These are phyloP conservation scores for Betula pendula DNA, from an alignment of 306 rosid species.

Conservation along the genomic window DNA sequence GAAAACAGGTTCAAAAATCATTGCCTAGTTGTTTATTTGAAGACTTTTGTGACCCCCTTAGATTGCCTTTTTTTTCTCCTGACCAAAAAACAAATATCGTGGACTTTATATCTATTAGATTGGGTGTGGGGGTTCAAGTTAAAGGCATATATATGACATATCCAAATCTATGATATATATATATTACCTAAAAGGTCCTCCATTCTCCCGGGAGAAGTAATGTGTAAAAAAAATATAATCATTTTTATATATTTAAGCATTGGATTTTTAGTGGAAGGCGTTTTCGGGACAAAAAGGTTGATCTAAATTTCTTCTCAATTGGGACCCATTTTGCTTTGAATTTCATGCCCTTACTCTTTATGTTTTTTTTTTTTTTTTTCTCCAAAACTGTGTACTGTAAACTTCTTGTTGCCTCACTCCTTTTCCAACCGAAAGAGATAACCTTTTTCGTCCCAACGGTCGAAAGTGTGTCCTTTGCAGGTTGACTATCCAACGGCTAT, in stretches of 20 bases:
- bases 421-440: conserved; percentile 39
- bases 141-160: too few relatives aligned
- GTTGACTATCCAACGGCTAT: conserved; percentile 43
- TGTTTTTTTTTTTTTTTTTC: not conserved
- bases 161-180: too few relatives aligned
- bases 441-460: conserved; percentile 33
- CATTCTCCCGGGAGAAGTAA: conserved; percentile 13
- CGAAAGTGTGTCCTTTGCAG: conserved; percentile 24
- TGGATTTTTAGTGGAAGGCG: conserved; percentile 25
- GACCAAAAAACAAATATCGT: not conserved
- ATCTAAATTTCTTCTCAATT: conserved; percentile 18
- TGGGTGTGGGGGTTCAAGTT: too few relatives aligned
- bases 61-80: not conserved
- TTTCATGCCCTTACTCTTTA: conserved; percentile 15
- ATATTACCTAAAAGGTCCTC: not conserved
- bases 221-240: too few relatives aligned
- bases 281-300: conserved; percentile 19
- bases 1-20: conserved; percentile 4
- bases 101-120: too few relatives aligned
- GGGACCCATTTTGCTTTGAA: conserved; percentile 42
- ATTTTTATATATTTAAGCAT: too few relatives aligned
- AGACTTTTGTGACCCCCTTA: not conserved
- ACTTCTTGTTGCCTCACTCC: conserved; percentile 15
- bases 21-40: not conserved
- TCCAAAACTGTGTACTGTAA: conserved; percentile 12